These are phyloP conservation scores for Globisporangium paddicum DNA, from an alignment of 352 stramenopile species.

Conservation along the genomic window DNA sequence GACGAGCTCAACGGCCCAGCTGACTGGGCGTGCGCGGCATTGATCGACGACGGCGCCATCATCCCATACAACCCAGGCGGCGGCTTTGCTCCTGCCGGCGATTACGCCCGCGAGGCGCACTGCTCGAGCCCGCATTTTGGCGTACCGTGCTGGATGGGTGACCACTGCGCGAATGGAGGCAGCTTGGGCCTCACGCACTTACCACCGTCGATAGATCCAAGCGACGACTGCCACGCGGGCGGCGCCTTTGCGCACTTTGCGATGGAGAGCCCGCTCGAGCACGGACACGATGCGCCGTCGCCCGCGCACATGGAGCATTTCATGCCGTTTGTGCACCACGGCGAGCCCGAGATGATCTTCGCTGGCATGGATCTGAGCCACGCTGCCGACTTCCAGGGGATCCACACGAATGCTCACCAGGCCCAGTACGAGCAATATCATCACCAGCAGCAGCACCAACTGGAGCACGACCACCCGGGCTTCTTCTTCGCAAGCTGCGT, in stretches of 20 bases:
- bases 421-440: constrained; percentile 5
- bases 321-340: constrained; percentile 23
- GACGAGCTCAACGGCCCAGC: neutral
- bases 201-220: neutral
- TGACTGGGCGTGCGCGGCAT: neutral
- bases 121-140: constrained; percentile 4
- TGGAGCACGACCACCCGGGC: neutral
- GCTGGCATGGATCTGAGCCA: constrained; percentile 22
- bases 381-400: neutral
- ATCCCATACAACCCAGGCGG: neutral
- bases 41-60: neutral
- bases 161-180: neutral
- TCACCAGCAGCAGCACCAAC: neutral
- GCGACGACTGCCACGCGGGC: neutral
- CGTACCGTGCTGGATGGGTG: constrained; percentile 1
- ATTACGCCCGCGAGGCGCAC: constrained; percentile 1
- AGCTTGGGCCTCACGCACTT: neutral
- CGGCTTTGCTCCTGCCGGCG: neutral
- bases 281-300: constrained; percentile 16
- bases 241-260: neutral
- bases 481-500: neutral
- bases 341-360: constrained; percentile 38
- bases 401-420: too few relatives aligned
- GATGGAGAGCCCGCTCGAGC: constrained; percentile 1
- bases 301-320: constrained; percentile 43